phyloP scores from a whole-genome alignment of 306 rosid genomes.

The Inga leiocalycina region DNA sequence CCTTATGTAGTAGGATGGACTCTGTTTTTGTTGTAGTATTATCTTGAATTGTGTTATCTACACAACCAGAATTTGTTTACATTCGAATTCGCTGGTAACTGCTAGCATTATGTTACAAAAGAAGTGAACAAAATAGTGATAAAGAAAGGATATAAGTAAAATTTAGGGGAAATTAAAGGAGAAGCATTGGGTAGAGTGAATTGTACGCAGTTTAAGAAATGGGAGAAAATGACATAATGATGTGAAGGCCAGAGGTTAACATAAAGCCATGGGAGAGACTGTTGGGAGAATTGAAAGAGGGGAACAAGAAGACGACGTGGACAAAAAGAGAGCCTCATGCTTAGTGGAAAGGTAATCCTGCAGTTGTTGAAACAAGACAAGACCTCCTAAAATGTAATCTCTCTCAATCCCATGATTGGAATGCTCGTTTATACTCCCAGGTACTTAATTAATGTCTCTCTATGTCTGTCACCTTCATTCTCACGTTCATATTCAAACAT shows the following conservation, averaged over 20 bases:
- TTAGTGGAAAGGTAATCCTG: constrained; percentile 94
- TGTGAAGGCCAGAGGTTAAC: constrained; percentile 73
- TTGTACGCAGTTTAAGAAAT: too few species aligned
- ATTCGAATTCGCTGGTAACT: neutral
- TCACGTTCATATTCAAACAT: neutral
- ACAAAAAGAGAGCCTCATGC: constrained; percentile 76
- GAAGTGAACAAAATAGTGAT: neutral
- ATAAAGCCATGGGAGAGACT: constrained; percentile 83
- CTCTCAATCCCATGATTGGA: constrained; percentile 78
- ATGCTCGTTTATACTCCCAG: constrained; percentile 80
- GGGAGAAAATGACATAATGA: neutral
- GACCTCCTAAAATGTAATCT: constrained; percentile 85
- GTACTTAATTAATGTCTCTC: constrained; percentile 31
- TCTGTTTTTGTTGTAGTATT: too few species aligned
- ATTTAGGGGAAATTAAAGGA: neutral
- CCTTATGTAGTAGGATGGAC: too few species aligned
- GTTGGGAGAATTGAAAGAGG: constrained; percentile 68
- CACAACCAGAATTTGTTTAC: neutral
- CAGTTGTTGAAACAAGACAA: constrained; percentile 71
- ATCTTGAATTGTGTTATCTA: too few species aligned
- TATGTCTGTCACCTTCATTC: neutral
- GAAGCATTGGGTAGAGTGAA: neutral
- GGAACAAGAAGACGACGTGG: constrained; percentile 69
- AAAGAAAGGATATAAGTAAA: neutral
- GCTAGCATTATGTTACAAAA: neutral